A percentile compares a stretch with the other conserved stretches of the same genome.
phyloP scores from a whole-genome alignment of 176 grass and related monocot species.

The Hyparrhenia diplandra region DNA sequence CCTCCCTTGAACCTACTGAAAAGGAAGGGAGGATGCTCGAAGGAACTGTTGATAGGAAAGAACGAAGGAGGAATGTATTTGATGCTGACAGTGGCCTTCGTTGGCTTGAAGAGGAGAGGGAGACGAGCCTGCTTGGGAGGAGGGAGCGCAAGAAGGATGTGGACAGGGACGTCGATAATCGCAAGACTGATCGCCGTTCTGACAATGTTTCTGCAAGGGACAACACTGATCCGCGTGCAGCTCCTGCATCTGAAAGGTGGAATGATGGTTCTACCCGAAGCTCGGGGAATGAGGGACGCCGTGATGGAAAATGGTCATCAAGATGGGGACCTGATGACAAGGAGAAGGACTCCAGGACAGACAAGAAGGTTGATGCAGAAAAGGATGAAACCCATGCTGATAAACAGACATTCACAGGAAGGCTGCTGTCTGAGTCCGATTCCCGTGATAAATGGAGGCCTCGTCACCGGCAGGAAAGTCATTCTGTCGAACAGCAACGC shows the following conservation, averaged over 20 bases:
- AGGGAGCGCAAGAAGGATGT: constrained; percentile 75
- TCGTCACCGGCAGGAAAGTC: constrained; percentile 82
- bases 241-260: constrained; percentile 58
- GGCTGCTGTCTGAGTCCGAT: constrained; percentile 63
- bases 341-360: constrained; percentile 65
- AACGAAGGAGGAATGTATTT: constrained; percentile 44
- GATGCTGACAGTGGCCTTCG: constrained; percentile 70
- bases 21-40: constrained; percentile 63
- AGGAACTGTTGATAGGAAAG: constrained; percentile 70
- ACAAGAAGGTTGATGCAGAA: constrained; percentile 67
- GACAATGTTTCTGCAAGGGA: constrained; percentile 68
- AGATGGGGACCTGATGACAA: constrained; percentile 98
- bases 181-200: constrained; percentile 65
- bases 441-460: constrained; percentile 99
- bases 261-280: constrained; percentile 47
- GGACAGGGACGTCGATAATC: constrained; percentile 67
- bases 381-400: constrained; percentile 62
- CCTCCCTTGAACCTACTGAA: constrained; percentile 51
- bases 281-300: constrained; percentile 51
- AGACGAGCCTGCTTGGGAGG: constrained; percentile 78
- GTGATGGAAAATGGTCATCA: constrained; percentile 89
- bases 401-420: constrained; percentile 63
- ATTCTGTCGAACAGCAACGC: constrained; percentile 42
- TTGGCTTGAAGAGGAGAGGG: constrained; percentile 98
- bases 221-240: constrained; percentile 35